Base-by-base conservation (phyloP, 768 basidiomycete species). In the Lenzites betulinus region DNA sequence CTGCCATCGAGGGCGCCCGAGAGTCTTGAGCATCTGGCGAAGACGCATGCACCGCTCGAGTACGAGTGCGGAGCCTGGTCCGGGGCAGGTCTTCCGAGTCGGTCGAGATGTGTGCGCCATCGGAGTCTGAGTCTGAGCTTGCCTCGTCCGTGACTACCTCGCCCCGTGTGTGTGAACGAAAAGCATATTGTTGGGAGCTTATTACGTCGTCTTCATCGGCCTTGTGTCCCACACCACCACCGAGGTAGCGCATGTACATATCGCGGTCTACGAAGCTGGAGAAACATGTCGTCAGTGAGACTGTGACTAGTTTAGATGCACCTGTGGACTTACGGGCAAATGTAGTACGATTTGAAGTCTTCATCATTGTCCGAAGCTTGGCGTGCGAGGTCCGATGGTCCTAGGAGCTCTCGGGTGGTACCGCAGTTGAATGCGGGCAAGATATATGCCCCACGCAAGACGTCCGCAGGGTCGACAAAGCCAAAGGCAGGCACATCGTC, bases 391-490 rank as follows among this genome's bases (percentile, higher is more conserved):
- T 33, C 22, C 12, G 53, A 52, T 0, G 43, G 44, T 0, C 26
- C 41, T 1, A 67, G 61, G 2, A 60, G 50, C 0, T 60, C 59
- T 3, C 20, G 30, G 1, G 69, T 69, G 12, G 38, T 52, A 0
- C 70, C 72, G 33, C 67, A 62, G 3, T 30, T 18, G 51, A 79
- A 81, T 0, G 67, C 76, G 0, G 80, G 81, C 12, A 82, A 73
- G 1, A 83, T 57, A 58, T 83, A 81, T 2, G 64, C 68, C 0
- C 69, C 75, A 0, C 75, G 67, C 22, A 83, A 65, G 2, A 84
- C 72, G 0, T 67, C 63, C 0, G 59, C 58, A 0, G 82, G 83
- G 59, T 83, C 72, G 1, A 83, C 20, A 38, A 83, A 83, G 0
- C 80, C 76, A 56, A 81, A 83, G n/a, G n/a, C n/a, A n/a, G n/a